Base-by-base conservation (phyloP, 192 early-diverging fungal species). In the Coemansia sp. region DNA sequence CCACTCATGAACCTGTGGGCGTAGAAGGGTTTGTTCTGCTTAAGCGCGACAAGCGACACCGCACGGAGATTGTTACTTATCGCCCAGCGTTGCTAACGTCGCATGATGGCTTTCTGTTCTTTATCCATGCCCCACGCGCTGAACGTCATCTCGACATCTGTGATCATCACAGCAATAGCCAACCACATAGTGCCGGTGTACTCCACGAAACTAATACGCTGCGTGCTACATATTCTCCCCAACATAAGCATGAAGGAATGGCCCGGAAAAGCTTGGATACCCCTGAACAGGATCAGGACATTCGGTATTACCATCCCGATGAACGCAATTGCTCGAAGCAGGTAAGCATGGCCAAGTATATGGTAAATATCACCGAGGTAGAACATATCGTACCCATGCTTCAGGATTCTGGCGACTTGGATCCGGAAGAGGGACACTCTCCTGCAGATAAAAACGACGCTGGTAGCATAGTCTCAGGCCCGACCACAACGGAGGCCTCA, bases 11-110 rank as follows among this genome's bases (percentile, higher is more conserved):
- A 54, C 77, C 77, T 22, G 57, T 69, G 19, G 68, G 62, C 2
- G 57, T 74, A 6, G 77, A 79, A 28, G 77, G 77, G 12, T 74
- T 79, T 64, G 53, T 79, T 24, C 62, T 73, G 71, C 71, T 78
- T 12, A 75, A 75, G 38, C 67, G 63, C 32, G 73, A 75, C 49
- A 67, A 73, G 59, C 52, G 47, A 44, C 64, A 54, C 8, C 51
- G 63, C 34, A 50, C 62, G 2, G 69, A 68, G n/a, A 58, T 79
- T 21, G 64, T 56, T 9, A 58, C 62, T 6, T 74, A 70, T 22
- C 58, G 71, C 4, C 77, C 77, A 7, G 58, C 68, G 22, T 59
- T 79, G 52, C 57, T 74, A 50, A 58, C 71, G 5, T 52, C 71
- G 23, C 71, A 79, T 51, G 68, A 74, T 53, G 58, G 65, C 12